A percentile compares a stretch with the other conserved stretches of the same genome.
Conservation (phyloP, 495 filamentous ascomycete genomes). For the Filosporella fistucella region DNA sequence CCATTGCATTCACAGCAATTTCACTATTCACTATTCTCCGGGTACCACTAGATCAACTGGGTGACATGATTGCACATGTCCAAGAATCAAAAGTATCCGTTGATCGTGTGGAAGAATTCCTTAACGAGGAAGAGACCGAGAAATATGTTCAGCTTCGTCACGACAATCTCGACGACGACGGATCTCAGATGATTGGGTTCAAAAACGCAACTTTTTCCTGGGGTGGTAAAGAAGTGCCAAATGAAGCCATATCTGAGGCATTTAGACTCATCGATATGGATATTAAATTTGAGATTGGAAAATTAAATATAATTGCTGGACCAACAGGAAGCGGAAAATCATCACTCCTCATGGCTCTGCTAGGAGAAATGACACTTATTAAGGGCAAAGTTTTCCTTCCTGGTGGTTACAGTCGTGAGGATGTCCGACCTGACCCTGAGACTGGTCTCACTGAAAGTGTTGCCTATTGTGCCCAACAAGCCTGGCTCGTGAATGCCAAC, state of each 20-base stretch:
- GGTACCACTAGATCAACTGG: constrained; percentile 90
- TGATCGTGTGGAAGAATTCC: constrained; percentile 92
- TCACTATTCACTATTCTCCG: constrained; percentile 96
- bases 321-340: constrained; percentile 95
- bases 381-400: constrained; percentile 80
- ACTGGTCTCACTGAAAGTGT: constrained; percentile 87
- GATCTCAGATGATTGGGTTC: constrained; percentile 72
- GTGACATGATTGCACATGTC: constrained; percentile 98
- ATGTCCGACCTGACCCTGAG: constrained; percentile 73
- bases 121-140: constrained; percentile 92
- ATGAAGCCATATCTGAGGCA: constrained; percentile 26
- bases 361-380: constrained; percentile 93
- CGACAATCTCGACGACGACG: constrained; percentile 53
- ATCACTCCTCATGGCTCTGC: constrained; percentile 88
- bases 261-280: constrained; percentile 42
- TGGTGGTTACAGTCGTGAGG: constrained; percentile 73
- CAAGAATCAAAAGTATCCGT: constrained; percentile 97
- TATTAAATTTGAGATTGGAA: constrained; percentile 25
- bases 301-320: constrained; percentile 84
- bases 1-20: constrained; percentile 92
- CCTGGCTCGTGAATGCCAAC: constrained; percentile 94
- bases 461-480: constrained; percentile 96
- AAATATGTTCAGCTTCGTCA: constrained; percentile 85
- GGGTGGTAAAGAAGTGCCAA: constrained; percentile 51
- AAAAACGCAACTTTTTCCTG: constrained; percentile 81